phyloP scores from a whole-genome alignment of 192 early-diverging fungal genomes.

The Gryganskiella cystojenkinii region DNA sequence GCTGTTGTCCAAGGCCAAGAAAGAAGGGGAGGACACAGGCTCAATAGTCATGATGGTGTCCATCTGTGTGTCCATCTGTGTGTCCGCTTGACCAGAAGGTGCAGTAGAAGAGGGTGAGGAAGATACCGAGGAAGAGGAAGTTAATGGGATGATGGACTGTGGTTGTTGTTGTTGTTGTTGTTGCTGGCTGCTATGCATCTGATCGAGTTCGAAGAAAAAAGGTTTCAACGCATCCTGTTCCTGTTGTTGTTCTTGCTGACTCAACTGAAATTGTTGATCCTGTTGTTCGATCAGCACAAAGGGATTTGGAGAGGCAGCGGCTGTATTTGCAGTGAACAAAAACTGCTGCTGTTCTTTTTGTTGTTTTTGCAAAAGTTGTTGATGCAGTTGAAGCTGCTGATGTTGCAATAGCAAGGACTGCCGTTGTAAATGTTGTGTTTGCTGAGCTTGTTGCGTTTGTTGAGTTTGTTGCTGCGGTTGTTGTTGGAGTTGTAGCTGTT shows the following conservation, averaged over 20 bases:
- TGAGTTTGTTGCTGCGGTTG: background rate
- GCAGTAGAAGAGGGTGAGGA: background rate
- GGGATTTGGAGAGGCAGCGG: no score
- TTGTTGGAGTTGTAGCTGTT: conserved; percentile 13
- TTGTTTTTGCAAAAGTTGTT: background rate
- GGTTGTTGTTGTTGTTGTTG: conserved; percentile 5
- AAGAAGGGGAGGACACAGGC: no score
- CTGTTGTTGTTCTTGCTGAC: no score
- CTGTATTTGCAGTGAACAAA: no score
- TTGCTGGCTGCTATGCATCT: background rate
- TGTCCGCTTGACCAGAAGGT: background rate
- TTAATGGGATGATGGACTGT: background rate
- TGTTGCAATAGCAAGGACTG: background rate
- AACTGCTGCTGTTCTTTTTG: background rate
- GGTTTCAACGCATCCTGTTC: no score
- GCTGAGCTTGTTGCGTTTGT: conserved; percentile 9
- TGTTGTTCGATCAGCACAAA: no score
- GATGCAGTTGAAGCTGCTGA: background rate
- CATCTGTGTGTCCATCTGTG: no score
- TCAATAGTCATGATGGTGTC: no score
- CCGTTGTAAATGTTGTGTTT: background rate
- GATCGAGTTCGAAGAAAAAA: background rate
- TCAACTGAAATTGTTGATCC: no score
- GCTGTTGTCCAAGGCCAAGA: background rate
- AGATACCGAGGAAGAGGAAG: background rate